Conservation (phyloP, 176 grass and related monocot genomes). For the Aegilops sharonensis region DNA sequence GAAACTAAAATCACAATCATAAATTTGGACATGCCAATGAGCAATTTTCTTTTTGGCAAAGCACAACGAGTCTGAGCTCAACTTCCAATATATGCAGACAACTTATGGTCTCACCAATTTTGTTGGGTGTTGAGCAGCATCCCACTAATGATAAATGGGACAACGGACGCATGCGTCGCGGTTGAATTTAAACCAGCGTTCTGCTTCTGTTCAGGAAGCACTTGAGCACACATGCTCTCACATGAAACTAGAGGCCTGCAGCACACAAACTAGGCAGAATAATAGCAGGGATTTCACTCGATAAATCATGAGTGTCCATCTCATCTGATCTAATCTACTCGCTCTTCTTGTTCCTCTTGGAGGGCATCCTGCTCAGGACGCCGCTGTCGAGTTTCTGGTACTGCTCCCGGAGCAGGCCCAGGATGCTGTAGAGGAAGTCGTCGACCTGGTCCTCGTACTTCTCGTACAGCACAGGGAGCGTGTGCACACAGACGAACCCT, state of each 20-base stretch:
- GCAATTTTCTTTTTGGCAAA: neutral
- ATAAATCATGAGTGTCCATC: neutral
- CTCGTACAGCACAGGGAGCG: slow-evolving; percentile 86
- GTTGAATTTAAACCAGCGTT: neutral
- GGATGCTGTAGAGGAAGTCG: slow-evolving; percentile 51
- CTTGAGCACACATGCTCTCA: neutral
- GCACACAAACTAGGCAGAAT: neutral
- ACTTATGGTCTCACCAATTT: neutral
- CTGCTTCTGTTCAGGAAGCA: neutral
- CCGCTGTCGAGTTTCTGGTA: slow-evolving; percentile 64
- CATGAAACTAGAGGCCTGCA: neutral
- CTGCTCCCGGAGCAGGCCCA: slow-evolving; percentile 57
- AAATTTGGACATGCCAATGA: neutral
- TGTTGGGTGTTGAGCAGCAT: slow-evolving; percentile 14
- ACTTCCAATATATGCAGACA: slow-evolving; percentile 5
- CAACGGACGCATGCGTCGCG: neutral
- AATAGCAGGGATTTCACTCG: neutral
- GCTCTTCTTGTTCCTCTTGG: slow-evolving; percentile 63
- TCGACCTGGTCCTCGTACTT: slow-evolving; percentile 91
- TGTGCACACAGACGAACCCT: slow-evolving; percentile 86
- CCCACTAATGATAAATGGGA: neutral
- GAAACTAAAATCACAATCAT: neutral
- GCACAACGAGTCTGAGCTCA: neutral
- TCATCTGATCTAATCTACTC: slow-evolving; percentile 43
- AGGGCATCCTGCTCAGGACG: slow-evolving; percentile 68